Evolutionary conservation across 2,329 filamentous ascomycete genomes (phyloP), one percentile per base, ranked within the genome.

Genomic region (Fusarium sororula): DNA sequence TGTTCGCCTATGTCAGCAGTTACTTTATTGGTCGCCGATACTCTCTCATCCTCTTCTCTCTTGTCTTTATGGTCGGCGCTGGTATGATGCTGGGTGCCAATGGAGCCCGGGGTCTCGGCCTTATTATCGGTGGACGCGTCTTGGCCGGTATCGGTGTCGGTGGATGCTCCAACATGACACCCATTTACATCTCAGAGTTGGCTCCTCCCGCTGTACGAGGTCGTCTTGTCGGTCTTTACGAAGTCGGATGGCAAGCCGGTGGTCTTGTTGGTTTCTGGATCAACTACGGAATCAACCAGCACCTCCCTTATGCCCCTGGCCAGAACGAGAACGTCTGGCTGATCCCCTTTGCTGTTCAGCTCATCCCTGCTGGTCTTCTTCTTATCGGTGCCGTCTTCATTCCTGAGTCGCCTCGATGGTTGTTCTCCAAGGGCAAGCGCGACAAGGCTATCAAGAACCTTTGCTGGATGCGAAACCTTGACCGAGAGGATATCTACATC

Each of bases 71-170:
- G 60, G 78, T 95, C 15, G 93, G 93, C 68, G 90, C 92, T 48
- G 92, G 91, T 60, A 80, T 95, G 73, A 94, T 94, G 90, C 83
- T 94, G 30, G 92, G 90, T 53, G 90, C 89, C 53, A 91, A 87
- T 75, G 85, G 85, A 15, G 83, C 87, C 7, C 86, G 90, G 37
- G 91, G 91, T 35, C 84, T 95, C n/a, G 91, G 89, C 8, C 83
- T 89, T 68, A 88, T 93, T 68, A 87, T 91, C 64, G 89, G 83
- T 38, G 90, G 90, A 13, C 86, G 91, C 41, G 90, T 91, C 35
- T 85, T 92, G 15, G 90, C 89, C 7, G 90, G 91, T 64, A 76
- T 92, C 51, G 90, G 90, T 57, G 87, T 92, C 63, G 91, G 91
- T 58, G 89, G 88, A 63, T 87, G 86, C 47, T 91, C 89, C 45